Evolutionary conservation across 2,329 filamentous ascomycete genomes (phyloP).

Genomic region (Fusarium sp.): DNA sequence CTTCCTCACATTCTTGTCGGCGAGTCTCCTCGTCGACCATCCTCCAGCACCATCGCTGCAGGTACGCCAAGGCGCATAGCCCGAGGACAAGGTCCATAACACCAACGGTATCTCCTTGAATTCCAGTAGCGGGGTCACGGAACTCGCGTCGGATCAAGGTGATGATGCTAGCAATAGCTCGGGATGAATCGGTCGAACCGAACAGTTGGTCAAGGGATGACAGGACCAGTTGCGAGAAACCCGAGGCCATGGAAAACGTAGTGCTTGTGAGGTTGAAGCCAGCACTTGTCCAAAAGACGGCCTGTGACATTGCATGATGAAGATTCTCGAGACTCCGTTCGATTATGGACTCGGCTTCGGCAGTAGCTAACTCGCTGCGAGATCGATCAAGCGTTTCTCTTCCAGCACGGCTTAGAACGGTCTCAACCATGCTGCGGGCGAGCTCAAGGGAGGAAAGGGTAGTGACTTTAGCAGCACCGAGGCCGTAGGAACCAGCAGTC

Average conservation of each 20-base stretch:
- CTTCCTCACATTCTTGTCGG: constrained; percentile 66
- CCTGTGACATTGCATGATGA: constrained; percentile 70
- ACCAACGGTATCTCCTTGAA: constrained; percentile 72
- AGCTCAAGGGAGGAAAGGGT: constrained; percentile 72
- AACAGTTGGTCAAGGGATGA: constrained; percentile 75
- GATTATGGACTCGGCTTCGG: constrained; percentile 70
- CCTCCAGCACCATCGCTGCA: constrained; percentile 71
- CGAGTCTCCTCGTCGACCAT: constrained; percentile 66
- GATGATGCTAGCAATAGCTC: constrained; percentile 78
- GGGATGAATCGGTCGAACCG: constrained; percentile 78
- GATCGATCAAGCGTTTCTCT: constrained; percentile 64
- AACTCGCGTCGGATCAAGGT: constrained; percentile 76
- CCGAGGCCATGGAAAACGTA: constrained; percentile 68
- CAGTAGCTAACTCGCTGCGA: constrained; percentile 62
- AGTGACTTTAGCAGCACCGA: constrained; percentile 69
- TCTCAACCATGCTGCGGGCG: constrained; percentile 69
- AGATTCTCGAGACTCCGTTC: constrained; percentile 71
- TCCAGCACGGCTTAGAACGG: constrained; percentile 68
- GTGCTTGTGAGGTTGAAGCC: constrained; percentile 73
- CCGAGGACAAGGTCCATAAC: constrained; percentile 74
- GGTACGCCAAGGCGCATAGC: constrained; percentile 72
- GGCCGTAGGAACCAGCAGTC: constrained; percentile 66
- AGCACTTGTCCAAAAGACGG: constrained; percentile 74
- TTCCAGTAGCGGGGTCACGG: constrained; percentile 73
- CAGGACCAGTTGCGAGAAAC: constrained; percentile 71